Conservation (phyloP, 2,329 filamentous ascomycete genomes). For the Diaporthe vexans region DNA sequence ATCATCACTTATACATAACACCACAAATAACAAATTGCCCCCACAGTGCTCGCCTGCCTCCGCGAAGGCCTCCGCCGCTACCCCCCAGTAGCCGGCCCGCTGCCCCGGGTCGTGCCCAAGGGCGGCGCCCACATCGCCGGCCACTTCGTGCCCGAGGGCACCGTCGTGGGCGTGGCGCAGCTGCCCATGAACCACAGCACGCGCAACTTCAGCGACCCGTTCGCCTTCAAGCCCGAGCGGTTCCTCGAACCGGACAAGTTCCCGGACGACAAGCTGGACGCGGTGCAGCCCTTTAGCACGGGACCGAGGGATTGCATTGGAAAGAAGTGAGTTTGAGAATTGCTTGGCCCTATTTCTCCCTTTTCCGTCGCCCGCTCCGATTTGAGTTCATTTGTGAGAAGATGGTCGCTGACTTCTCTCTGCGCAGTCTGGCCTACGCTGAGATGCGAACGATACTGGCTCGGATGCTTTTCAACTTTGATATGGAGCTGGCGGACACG, state of each 20-base stretch:
- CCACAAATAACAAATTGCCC: too few species aligned
- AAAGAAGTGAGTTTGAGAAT: conserved; percentile 57
- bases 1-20: too few species aligned
- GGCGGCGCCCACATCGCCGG: conserved; percentile 52
- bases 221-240: conserved; percentile 62
- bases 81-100: conserved; percentile 49
- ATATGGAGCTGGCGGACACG: conserved; percentile 57
- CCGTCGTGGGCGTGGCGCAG: conserved; percentile 58
- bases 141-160: conserved; percentile 52
- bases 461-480: conserved; percentile 63
- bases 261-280: conserved; percentile 56
- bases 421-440: conserved; percentile 60
- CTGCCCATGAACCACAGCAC: conserved; percentile 60
- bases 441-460: conserved; percentile 65
- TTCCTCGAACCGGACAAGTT: conserved; percentile 59
- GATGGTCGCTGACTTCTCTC: background rate
- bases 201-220: conserved; percentile 59
- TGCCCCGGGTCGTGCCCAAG: conserved; percentile 49
- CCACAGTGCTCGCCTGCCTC: conserved; percentile 50
- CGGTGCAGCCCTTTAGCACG: conserved; percentile 62
- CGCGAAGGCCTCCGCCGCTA: conserved; percentile 54
- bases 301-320: conserved; percentile 66
- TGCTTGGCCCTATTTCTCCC: background rate
- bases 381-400: background rate
- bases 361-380: too few species aligned